phyloP scores from a whole-genome alignment of 768 basidiomycete genomes.

The Termitomyces sp. region DNA sequence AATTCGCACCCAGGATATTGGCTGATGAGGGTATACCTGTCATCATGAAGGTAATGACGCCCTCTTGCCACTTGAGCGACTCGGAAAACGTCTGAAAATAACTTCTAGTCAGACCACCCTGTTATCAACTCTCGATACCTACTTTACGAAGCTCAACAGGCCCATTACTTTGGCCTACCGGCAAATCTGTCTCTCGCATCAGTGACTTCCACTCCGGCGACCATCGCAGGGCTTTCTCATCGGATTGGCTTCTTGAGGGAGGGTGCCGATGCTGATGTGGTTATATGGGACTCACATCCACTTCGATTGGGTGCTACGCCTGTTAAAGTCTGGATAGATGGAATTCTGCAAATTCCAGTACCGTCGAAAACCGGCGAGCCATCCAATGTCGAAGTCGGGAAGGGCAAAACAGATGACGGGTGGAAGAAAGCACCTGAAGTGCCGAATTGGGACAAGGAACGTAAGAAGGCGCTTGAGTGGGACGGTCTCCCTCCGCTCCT shows the following conservation, averaged over 20 bases:
- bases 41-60: conserved; percentile 59
- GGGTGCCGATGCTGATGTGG: conserved; percentile 64
- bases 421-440: conserved; percentile 43
- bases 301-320: conserved; percentile 72
- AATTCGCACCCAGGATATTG: conserved; percentile 72
- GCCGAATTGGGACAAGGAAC: conserved; percentile 63
- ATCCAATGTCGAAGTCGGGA: conserved; percentile 36
- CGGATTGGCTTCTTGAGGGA: conserved; percentile 59
- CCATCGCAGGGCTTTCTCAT: conserved; percentile 65
- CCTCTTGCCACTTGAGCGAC: not conserved
- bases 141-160: conserved; percentile 66
- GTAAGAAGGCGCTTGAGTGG: conserved; percentile 50
- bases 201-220: conserved; percentile 63
- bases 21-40: conserved; percentile 67
- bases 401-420: conserved; percentile 36
- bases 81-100: not conserved
- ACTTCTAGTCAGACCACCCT: conserved; percentile 48
- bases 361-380: conserved; percentile 30
- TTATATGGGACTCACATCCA: conserved; percentile 75
- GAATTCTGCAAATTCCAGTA: conserved; percentile 63
- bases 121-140: conserved; percentile 62
- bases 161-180: conserved; percentile 60
- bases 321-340: conserved; percentile 77
- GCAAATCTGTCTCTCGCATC: conserved; percentile 53
- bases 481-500: conserved; percentile 66